Base-by-base conservation (phyloP, 2,329 filamentous ascomycete species). In the Aspergillus brasiliensis region DNA sequence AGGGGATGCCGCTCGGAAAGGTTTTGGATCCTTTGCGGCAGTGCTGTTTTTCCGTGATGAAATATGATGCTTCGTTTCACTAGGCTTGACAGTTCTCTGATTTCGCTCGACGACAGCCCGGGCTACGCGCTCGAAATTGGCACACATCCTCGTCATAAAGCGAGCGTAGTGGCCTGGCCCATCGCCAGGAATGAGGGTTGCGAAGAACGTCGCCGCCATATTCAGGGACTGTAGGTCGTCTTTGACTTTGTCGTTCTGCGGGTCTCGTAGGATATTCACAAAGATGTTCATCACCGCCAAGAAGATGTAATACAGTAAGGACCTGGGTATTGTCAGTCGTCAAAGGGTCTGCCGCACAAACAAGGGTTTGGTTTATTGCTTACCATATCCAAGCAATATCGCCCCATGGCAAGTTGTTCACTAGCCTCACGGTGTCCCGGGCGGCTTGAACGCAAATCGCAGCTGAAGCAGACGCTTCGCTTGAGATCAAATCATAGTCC, bases 321-420 rank as follows among this genome's bases (percentile, higher is more conserved):
- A 84, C 92, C 84, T 86, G 42, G 19, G 52, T 31, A 38, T 11
- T 28, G 27, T 62, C 54, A 65, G 63, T 27, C 17, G 27, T 51
- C 23, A 11, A 47, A 19, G 58, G 58, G 7, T 23, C 10, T 48
- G 21, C 2, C 19, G n/a, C 6, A 37, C 23, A 38, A 17, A 23
- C n/a, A 42, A 19, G 8, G 8, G 7, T 23, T 19, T 13, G 8
- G 17, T 34, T n/a, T 11, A 31, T 13, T 40, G 79, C 88, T 79
- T 78, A 95, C 94, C 94, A 98, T 51, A 97, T 92, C 76, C 92
- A 97, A 47, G 91, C 89, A 69, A 92, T 91, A 72, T 98, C 94
- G 54, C 92, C 92, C 75, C 96, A 92, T 0, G 94, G 94, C 58
- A 97, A 91, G 73, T 96, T 97, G 76, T 95, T 96, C 61, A 98